Evolutionary conservation across 2,329 filamentous ascomycete genomes (phyloP).

Genomic region (Lachnum nothofagi): DNA sequence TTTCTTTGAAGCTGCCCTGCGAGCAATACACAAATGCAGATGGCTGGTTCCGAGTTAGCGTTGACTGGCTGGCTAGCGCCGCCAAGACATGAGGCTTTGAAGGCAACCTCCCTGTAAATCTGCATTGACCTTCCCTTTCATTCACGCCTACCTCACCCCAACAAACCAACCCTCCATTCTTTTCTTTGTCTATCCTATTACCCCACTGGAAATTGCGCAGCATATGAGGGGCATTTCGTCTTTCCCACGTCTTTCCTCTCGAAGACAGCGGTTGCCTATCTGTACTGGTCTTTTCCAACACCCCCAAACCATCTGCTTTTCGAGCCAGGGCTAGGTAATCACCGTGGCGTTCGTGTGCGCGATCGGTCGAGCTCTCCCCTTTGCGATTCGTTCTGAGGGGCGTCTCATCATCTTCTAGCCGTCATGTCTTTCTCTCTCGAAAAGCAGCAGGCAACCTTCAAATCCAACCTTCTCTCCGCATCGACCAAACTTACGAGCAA

Average conservation of each 20-base stretch:
- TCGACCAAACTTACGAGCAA: constrained; percentile 55
- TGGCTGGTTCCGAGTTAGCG: too few relatives aligned
- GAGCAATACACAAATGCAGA: not conserved
- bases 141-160: not conserved
- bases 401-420: constrained; percentile 13
- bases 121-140: not conserved
- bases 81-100: too few relatives aligned
- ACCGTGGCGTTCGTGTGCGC: too few relatives aligned
- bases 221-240: not conserved
- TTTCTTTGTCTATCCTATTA: not conserved
- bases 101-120: too few relatives aligned
- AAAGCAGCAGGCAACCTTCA: constrained; percentile 59
- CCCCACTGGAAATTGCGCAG: not conserved
- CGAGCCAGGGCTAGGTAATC: too few relatives aligned
- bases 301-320: too few relatives aligned
- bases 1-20: not conserved
- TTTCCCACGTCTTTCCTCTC: not conserved
- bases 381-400: too few relatives aligned
- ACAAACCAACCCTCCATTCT: not conserved
- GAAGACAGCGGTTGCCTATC: not conserved
- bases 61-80: too few relatives aligned
- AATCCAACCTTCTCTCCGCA: constrained; percentile 56
- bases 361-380: too few relatives aligned
- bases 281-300: not conserved
- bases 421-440: constrained; percentile 59